phyloP scores from a whole-genome alignment of 495 filamentous ascomycete genomes.

The Penicillium antarcticum region DNA sequence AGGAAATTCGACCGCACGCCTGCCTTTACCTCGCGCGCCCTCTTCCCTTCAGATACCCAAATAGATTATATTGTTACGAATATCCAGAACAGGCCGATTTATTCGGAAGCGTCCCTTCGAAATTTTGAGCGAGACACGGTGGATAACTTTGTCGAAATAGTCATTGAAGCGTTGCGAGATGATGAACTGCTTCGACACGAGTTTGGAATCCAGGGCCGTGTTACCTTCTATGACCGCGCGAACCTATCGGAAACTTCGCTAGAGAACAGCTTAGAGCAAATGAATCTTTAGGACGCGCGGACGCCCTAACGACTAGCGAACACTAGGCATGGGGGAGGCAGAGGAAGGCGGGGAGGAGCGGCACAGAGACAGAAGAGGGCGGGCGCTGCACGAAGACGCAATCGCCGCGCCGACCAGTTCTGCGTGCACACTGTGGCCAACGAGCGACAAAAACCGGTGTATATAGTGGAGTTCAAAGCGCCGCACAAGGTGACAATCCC shows the following conservation, averaged over 20 bases:
- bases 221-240: slow-evolving; percentile 22
- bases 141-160: slow-evolving; percentile 14
- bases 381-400: slow-evolving; percentile 11
- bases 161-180: slow-evolving; percentile 7
- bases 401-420: slow-evolving; percentile 23
- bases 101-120: slow-evolving; percentile 12
- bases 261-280: slow-evolving; percentile 19
- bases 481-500: not conserved
- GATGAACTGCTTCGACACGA: slow-evolving; percentile 2
- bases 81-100: slow-evolving; percentile 7
- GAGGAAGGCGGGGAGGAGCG: slow-evolving; percentile 16
- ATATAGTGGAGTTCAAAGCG: not conserved
- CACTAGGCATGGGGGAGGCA: slow-evolving; percentile 13
- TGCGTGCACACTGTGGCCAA: slow-evolving; percentile 18
- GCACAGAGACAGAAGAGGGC: slow-evolving; percentile 14
- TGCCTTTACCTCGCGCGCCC: slow-evolving; percentile 4
- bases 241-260: slow-evolving; percentile 15
- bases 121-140: slow-evolving; percentile 16
- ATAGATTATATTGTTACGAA: slow-evolving; percentile 10
- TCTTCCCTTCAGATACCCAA: slow-evolving; percentile 9
- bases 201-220: slow-evolving; percentile 11
- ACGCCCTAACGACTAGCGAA: slow-evolving; percentile 13
- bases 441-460: slow-evolving; percentile 5
- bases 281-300: slow-evolving; percentile 14
- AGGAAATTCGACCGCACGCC: slow-evolving; percentile 3